These are phyloP conservation scores for Debaryomyces psychrophilus DNA, from an alignment of 1,139 yeast genomes.

Conservation along the genomic window DNA sequence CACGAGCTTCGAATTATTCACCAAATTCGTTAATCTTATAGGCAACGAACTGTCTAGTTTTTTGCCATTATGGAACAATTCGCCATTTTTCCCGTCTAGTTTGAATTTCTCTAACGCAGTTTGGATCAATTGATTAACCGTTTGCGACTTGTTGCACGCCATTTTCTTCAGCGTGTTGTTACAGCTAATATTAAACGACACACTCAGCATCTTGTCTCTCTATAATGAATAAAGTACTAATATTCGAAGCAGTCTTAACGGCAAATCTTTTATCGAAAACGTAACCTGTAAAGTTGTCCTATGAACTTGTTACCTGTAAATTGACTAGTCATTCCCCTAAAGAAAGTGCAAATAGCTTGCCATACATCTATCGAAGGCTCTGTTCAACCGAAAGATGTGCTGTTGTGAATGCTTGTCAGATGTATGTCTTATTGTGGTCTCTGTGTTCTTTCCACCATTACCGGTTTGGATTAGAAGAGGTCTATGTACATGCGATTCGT, in stretches of 20 bases:
- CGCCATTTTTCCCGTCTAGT: slow-evolving; percentile 25
- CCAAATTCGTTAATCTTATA: slow-evolving; percentile 35
- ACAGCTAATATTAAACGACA: slow-evolving; percentile 28
- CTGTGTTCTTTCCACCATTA: slow-evolving; percentile 69
- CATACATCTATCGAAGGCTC: neutral
- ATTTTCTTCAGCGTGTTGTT: slow-evolving; percentile 29
- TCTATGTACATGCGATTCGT: slow-evolving; percentile 60
- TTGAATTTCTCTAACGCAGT: slow-evolving; percentile 32
- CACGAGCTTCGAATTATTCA: slow-evolving; percentile 36
- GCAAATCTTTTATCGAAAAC: neutral
- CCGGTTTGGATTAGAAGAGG: slow-evolving; percentile 75
- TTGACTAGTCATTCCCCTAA: neutral
- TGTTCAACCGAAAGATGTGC: slow-evolving; percentile 10
- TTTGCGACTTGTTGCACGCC: slow-evolving; percentile 24
- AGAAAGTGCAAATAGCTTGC: neutral
- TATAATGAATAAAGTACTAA: neutral
- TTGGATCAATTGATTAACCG: slow-evolving; percentile 35
- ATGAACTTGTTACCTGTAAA: slow-evolving; percentile 1
- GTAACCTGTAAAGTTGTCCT: slow-evolving; percentile 2
- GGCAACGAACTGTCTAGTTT: slow-evolving; percentile 37
- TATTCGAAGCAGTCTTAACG: neutral
- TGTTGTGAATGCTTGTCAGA: slow-evolving; percentile 44
- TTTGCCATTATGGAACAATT: slow-evolving; percentile 33
- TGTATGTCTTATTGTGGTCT: slow-evolving; percentile 57
- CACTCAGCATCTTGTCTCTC: slow-evolving; percentile 24